Evolutionary conservation across 169 alveolate genomes (phyloP), one percentile per base, ranked within the genome.

Genomic region (Plasmodium falciparum): DNA sequence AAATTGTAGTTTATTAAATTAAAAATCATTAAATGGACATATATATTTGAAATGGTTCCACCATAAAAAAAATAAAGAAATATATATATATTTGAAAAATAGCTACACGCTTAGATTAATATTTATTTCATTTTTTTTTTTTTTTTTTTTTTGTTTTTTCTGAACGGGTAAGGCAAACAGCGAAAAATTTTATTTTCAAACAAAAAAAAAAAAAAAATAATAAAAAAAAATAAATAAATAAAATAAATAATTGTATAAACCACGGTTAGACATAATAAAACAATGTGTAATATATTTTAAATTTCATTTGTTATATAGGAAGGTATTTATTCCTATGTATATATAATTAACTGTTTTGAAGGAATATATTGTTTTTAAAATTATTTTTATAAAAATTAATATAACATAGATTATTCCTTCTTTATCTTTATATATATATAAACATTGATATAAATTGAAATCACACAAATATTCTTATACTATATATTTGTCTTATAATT

Each of bases 341-440:
- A 72, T 12, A 49, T 72, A 17, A 50, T 49, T 72, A 72, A n/a
- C 65, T 29, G 52, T 24, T 73, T 11, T 17, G 54, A 20, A 73
- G 26, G 58, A 54, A 54, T 22, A 52, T 54, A 33, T 52, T 73
- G n/a, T 61, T 12, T 54, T 33, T 50, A 54, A 26, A 73, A 29
- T 29, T 73, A 22, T 54, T 50, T 20, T 22, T 52, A 20, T 52
- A 29, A 56, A 54, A 39, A 17, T 45, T 22, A 43, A 61, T n/a
- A 39, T 54, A 26, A 54, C 43, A n/a, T 22, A 45, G 12, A 13
- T 47, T 71, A 49, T 29, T 73, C 52, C 33, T 73, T 56, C 33
- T 73, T 45, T 73, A 56, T 49, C 54, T 24, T 29, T 73, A 54
- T 58, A 15, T 62, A 20, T 39, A 39, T 26, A 26, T 2, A 39